These are phyloP conservation scores for Trametes cinnabarina DNA, from an alignment of 768 basidiomycete genomes.

Conservation along the genomic window DNA sequence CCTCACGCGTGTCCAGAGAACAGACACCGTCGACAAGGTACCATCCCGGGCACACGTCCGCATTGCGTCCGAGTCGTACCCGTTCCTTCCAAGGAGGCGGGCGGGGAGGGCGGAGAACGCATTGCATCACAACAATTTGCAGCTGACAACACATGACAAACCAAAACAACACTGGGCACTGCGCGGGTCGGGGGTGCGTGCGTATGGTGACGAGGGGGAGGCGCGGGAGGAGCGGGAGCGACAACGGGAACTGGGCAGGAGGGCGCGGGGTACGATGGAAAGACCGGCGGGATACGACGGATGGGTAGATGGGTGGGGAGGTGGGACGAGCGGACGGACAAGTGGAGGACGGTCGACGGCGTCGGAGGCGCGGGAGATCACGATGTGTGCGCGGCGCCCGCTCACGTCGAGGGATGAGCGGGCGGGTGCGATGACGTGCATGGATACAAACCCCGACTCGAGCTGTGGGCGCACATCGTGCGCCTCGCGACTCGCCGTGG, in stretches of 20 bases:
- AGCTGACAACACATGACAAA: constrained; percentile 25
- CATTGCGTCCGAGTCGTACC: too few relatives aligned
- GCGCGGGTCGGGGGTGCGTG: neutral
- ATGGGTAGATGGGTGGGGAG: neutral
- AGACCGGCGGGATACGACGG: neutral
- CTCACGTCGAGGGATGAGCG: too few relatives aligned
- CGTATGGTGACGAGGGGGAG: neutral
- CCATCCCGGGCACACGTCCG: too few relatives aligned
- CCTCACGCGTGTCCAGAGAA: too few relatives aligned
- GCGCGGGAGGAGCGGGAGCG: neutral
- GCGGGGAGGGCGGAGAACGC: too few relatives aligned
- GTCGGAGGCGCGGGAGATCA: neutral
- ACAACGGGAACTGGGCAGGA: neutral
- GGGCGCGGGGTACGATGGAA: too few relatives aligned
- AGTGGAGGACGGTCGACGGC: neutral
- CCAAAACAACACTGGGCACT: constrained; percentile 22
- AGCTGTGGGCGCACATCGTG: too few relatives aligned
- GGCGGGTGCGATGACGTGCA: neutral
- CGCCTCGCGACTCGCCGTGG: too few relatives aligned
- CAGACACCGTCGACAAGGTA: too few relatives aligned
- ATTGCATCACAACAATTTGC: constrained; percentile 28
- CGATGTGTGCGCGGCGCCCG: too few relatives aligned
- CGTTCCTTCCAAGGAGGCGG: neutral
- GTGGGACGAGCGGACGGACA: neutral
- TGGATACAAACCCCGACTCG: too few relatives aligned